Base-by-base conservation (phyloP, 306 rosid species). In the Quercus alba region DNA sequence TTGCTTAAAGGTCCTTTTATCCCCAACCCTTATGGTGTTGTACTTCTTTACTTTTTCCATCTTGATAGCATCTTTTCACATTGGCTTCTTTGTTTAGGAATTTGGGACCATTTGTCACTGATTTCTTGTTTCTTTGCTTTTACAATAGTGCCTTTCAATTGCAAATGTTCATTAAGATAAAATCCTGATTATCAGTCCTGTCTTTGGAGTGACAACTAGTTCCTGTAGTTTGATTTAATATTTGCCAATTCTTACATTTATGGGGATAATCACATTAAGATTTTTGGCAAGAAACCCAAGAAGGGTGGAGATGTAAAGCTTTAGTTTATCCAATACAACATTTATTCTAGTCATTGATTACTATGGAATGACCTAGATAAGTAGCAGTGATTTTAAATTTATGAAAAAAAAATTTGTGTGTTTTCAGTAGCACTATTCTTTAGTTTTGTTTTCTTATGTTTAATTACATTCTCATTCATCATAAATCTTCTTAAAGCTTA, bases 401-500 rank as follows among this genome's bases (percentile, higher is more conserved):
- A 49, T 49, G 63, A 4, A 57, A 7, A 6, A 23, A 57, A 3
- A n/a, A 1, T 3, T n/a, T 57, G 28, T 57, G 26, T 57, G 28
- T n/a, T 12, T 26, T 25, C 33, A 23, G 68, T 2, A 31, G 14
- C 23, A 66, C 12, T 31, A 5, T 14, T 31, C 41, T 64, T 64
- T 30, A 17, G 4, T 73, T 52, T 28, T 30, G 25, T 69, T 26
- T 33, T 21, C 3, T 69, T 63, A 20, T 49, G 17, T 2, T 4
- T 26, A 13, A 28, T 76, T 79, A 62, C 66, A 77, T 21, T 81
- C 82, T 88, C 81, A 79, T 70, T 77, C 75, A 69, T 79, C 75
- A 70, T 49, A 74, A 76, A 13, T 81, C 9, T 88, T 84, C 78
- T 58, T 9, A 82, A 90, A 95, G 99, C 93, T 93, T 83, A 82